Percentiles rank a stretch among this genome's conserved stretches.
Conservation (phyloP, 2,329 filamentous ascomycete species). For the Phaeosphaeria sp. region DNA sequence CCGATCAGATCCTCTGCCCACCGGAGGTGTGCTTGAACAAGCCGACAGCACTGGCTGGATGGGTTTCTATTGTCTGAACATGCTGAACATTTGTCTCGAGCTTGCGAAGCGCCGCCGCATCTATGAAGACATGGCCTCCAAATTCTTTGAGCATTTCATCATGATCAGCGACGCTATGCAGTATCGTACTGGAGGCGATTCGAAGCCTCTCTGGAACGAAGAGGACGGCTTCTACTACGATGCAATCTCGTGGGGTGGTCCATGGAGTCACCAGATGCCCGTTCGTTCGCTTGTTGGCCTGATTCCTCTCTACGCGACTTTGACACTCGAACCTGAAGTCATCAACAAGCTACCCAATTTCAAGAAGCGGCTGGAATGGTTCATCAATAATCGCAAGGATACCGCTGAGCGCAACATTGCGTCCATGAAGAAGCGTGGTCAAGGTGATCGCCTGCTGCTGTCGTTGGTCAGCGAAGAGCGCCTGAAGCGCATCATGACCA, state of each 20-base stretch:
- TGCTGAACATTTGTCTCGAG: constrained; percentile 96
- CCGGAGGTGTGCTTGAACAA: constrained; percentile 91
- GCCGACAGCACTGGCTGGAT: constrained; percentile 99
- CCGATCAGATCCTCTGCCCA: constrained; percentile 91
- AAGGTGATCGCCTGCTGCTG: constrained; percentile 84
- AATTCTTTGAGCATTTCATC: constrained; percentile 99
- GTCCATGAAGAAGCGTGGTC: constrained; percentile 87
- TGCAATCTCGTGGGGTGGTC: constrained; percentile 94
- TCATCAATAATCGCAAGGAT: constrained; percentile 85
- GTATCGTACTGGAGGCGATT: constrained; percentile 69
- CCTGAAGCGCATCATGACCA: constrained; percentile 84
- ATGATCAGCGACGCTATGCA: constrained; percentile 97
- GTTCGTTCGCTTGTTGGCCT: constrained; percentile 91
- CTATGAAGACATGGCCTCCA: constrained; percentile 96
- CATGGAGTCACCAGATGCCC: constrained; percentile 90
- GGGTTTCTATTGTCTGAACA: constrained; percentile 95
- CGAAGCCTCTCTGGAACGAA: constrained; percentile 93
- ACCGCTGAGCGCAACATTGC: constrained; percentile 93
- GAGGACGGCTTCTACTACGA: constrained; percentile 98
- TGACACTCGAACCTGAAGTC: constrained; percentile 91
- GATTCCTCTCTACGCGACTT: constrained; percentile 89
- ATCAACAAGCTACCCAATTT: constrained; percentile 91
- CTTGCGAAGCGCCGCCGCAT: constrained; percentile 92
- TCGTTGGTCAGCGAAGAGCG: constrained; percentile 92
- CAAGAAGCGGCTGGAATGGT: constrained; percentile 93